These are phyloP conservation scores for Pulveroboletus sp. DNA, from an alignment of 768 basidiomycete genomes.

Conservation along the genomic window DNA sequence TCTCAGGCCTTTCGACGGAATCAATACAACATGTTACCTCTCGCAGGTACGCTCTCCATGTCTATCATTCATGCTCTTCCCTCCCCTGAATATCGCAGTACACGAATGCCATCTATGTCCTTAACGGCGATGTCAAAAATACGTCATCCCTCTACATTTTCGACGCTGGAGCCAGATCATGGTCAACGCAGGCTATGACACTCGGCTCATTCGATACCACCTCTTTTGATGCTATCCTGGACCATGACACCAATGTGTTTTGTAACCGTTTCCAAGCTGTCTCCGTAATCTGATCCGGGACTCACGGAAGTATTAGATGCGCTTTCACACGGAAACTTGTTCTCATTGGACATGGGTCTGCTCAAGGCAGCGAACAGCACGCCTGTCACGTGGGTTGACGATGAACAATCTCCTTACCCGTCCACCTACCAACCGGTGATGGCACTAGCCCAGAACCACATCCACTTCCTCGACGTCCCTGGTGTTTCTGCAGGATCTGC, in stretches of 20 bases:
- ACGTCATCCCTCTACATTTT: constrained; percentile 77
- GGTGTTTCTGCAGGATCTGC: constrained; percentile 64
- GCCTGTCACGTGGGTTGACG: constrained; percentile 62
- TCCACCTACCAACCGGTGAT: constrained; percentile 68
- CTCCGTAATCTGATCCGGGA: neutral
- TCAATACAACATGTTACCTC: constrained; percentile 68
- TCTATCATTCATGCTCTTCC: neutral
- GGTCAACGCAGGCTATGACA: constrained; percentile 71
- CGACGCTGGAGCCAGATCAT: constrained; percentile 66
- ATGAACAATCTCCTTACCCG: constrained; percentile 54
- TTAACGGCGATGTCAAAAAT: constrained; percentile 72
- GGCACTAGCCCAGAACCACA: constrained; percentile 84
- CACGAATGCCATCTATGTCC: constrained; percentile 81
- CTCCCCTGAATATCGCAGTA: constrained; percentile 44
- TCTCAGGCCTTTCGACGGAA: constrained; percentile 61
- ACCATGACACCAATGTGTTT: constrained; percentile 93
- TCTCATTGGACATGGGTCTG: constrained; percentile 64
- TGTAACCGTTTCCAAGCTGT: constrained; percentile 48
- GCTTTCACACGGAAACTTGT: constrained; percentile 62
- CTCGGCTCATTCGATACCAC: constrained; percentile 57
- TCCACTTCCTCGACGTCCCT: constrained; percentile 79
- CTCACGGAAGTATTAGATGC: constrained; percentile 49
- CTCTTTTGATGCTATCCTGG: constrained; percentile 71
- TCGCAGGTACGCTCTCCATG: constrained; percentile 47
- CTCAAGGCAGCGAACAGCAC: constrained; percentile 59